Base-by-base conservation (phyloP, 2,329 filamentous ascomycete genomes). In the Colletotrichum salicis region DNA sequence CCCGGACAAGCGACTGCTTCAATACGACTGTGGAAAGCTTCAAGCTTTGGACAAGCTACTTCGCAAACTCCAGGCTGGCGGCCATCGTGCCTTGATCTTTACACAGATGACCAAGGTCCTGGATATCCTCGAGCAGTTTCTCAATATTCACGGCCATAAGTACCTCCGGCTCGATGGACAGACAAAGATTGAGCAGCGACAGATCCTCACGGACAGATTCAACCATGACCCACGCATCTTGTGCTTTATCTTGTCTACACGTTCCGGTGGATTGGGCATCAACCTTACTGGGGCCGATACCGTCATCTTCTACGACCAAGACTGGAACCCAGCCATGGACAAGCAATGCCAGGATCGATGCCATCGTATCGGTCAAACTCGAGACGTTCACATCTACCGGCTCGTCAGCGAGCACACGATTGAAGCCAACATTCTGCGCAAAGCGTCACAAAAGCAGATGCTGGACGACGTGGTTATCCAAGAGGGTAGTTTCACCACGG, bases 301-400 rank as follows among this genome's bases (percentile, higher is more conserved):
- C 0, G 96, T 99, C 77, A 98, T 99, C 75, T 99, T 99, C 82
- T 99, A 98, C 82, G 96, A 99, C 78, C 91, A 98, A 71, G 96
- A 99, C 80, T 99, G 97, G 97, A 99, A 99, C 78, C 96, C 96
- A 0, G 96, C 97, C 63, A 99, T 99, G 96, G 96, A 99, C 85
- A 97, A 97, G 82, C 96, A 99, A 82, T 99, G 96, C 78, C 97
- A 99, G 83, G 97, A 99, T 80, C 91, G 96, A 77, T 97, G 94
- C 77, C 96, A 99, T 83, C 94, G 96, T 75, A 99, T 99, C 76
- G 96, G 96, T 1, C 96, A 99, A 82, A 98, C 96, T 0, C 92
- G 96, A 35, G 96, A 99, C 80, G 96, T 99, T 37, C 96, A 98
- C 81, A 98, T 99, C 71, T 99, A 98, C 84, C 94, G 96, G 2